A percentile compares a stretch with the other conserved stretches of the same genome.
Conservation (phyloP, 441 rosid genomes). For the Euphorbia celastroides region DNA sequence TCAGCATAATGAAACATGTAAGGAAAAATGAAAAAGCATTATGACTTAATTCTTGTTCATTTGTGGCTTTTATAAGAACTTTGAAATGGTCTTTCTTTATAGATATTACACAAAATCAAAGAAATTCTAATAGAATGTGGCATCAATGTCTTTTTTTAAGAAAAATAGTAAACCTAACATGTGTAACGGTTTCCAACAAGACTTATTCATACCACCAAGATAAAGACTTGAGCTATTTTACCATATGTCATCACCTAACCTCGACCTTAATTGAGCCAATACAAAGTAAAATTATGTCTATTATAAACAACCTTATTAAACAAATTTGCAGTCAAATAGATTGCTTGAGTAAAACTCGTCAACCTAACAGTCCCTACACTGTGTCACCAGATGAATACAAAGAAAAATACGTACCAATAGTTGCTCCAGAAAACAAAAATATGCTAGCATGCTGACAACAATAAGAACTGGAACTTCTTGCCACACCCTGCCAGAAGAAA, state of each 20-base stretch:
- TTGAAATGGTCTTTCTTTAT: not conserved
- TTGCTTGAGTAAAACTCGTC: not conserved
- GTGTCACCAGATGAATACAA: not conserved
- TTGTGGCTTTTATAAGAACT: not conserved
- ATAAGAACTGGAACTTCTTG: constrained; percentile 90
- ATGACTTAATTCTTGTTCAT: not conserved
- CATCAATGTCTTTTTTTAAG: not conserved
- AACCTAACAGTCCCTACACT: not conserved
- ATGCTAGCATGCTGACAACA: constrained; percentile 91
- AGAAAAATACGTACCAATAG: constrained; percentile 48
- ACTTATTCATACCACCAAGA: not conserved
- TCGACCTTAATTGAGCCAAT: not conserved
- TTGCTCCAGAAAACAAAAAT: constrained; percentile 95
- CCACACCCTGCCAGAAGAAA: constrained; percentile 60
- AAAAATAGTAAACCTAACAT: not conserved
- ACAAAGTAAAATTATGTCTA: not conserved
- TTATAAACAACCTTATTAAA: constrained; percentile 24
- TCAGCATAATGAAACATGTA: not conserved
- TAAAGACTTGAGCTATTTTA: not conserved
- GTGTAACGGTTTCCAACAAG: not conserved
- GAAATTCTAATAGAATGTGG: not conserved
- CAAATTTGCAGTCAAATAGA: constrained; percentile 57
- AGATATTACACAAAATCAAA: not conserved
- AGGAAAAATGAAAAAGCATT: not conserved
- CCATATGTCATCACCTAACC: not conserved